phyloP scores from a whole-genome alignment of 1,139 yeast species.

The Candida tropicalis region DNA sequence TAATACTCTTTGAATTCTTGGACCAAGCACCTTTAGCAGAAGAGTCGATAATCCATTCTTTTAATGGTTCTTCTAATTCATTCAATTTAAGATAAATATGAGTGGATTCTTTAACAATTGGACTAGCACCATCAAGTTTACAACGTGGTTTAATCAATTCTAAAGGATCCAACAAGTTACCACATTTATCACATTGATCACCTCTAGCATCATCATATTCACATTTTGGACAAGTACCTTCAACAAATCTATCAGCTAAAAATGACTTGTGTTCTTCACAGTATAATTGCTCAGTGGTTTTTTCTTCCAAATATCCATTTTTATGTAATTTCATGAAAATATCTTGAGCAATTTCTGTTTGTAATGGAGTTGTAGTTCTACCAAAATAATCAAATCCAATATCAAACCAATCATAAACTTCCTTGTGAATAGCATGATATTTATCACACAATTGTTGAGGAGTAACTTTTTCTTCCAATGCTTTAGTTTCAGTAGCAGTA shows the following conservation, averaged over 20 bases:
- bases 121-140: constrained; percentile 83
- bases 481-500: constrained; percentile 98
- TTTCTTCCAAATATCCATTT: constrained; percentile 81
- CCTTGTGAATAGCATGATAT: constrained; percentile 81
- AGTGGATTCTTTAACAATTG: constrained; percentile 78
- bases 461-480: constrained; percentile 86
- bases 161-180: constrained; percentile 83
- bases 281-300: constrained; percentile 84
- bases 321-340: constrained; percentile 75
- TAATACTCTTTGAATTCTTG: constrained; percentile 82
- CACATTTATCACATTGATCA: constrained; percentile 98
- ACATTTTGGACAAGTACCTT: constrained; percentile 97
- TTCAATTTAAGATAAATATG: constrained; percentile 85
- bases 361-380: constrained; percentile 88
- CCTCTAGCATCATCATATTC: constrained; percentile 96
- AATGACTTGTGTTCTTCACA: constrained; percentile 89
- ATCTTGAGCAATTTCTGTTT: constrained; percentile 95
- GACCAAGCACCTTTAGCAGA: constrained; percentile 86
- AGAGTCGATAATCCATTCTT: constrained; percentile 70
- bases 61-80: constrained; percentile 75
- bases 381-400: constrained; percentile 95
- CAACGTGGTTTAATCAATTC: constrained; percentile 94
- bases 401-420: constrained; percentile 95
- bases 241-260: constrained; percentile 95
- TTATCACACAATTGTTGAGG: constrained; percentile 91